Percentiles rank a stretch among this genome's conserved stretches.
phyloP scores from a whole-genome alignment of 768 basidiomycete genomes.

The Lactarius pseudohatsudake region DNA sequence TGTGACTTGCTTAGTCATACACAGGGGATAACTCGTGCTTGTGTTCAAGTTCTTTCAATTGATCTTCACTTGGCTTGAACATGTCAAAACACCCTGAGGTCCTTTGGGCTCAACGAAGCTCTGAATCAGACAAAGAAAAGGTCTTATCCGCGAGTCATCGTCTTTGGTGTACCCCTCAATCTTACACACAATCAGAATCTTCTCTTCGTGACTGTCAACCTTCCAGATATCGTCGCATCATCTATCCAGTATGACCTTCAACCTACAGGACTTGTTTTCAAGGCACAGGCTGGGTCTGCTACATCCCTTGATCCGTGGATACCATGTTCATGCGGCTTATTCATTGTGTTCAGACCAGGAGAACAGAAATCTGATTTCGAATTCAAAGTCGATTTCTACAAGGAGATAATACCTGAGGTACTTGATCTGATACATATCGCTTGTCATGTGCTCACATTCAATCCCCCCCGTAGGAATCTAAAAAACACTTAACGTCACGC shows the following conservation, averaged over 20 bases:
- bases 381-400: conserved; percentile 76
- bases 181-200: conserved; percentile 61
- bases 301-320: background rate
- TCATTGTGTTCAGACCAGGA: background rate
- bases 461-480: conserved; percentile 49
- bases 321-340: background rate
- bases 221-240: conserved; percentile 64
- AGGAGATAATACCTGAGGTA: conserved; percentile 76
- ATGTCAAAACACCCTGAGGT: conserved; percentile 73
- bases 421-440: conserved; percentile 25
- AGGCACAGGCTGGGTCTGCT: conserved; percentile 64
- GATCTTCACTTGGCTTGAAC: conserved; percentile 1
- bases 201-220: conserved; percentile 81
- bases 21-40: background rate
- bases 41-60: background rate
- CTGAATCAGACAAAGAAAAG: conserved; percentile 59
- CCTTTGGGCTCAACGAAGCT: conserved; percentile 94
- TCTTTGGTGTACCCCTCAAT: conserved; percentile 15
- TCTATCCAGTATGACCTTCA: conserved; percentile 63
- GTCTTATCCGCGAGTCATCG: conserved; percentile 40
- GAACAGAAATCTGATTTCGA: conserved; percentile 42
- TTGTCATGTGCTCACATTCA: background rate
- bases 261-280: conserved; percentile 57
- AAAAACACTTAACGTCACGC: conserved; percentile 63
- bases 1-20: background rate